phyloP scores from a whole-genome alignment of 805 yeast genomes.

The Yarrowia osloensis region DNA sequence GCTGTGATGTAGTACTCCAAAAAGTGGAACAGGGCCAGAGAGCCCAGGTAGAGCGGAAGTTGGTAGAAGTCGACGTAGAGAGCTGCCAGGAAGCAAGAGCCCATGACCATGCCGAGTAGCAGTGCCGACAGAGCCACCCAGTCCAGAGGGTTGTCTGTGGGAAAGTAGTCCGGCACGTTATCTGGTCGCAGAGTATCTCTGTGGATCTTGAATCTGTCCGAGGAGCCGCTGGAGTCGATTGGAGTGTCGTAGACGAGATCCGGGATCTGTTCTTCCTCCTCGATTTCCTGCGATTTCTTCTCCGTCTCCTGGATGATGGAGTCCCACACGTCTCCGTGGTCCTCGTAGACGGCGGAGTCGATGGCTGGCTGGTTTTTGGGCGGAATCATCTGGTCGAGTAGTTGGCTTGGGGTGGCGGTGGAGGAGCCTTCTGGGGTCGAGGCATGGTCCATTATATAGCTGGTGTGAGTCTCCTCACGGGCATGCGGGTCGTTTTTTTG shows the following conservation, averaged over 20 bases:
- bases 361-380: not conserved
- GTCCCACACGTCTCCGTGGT: not conserved
- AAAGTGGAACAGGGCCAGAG: slow-evolving; percentile 69
- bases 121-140: slow-evolving; percentile 40
- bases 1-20: slow-evolving; percentile 84
- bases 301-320: not conserved
- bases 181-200: not conserved
- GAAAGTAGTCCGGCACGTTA: not conserved
- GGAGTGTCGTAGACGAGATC: slow-evolving; percentile 7
- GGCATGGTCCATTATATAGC: slow-evolving; percentile 15
- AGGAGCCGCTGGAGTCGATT: not conserved
- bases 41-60: slow-evolving; percentile 53
- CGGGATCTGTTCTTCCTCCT: not conserved
- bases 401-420: not conserved
- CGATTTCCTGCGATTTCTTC: not conserved
- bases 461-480: not conserved
- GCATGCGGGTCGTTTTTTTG: not conserved
- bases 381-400: slow-evolving; percentile 12
- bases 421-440: not conserved
- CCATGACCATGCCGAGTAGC: slow-evolving; percentile 39
- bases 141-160: slow-evolving; percentile 35
- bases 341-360: not conserved
- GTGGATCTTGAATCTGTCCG: slow-evolving; percentile 2
- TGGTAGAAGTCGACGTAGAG: slow-evolving; percentile 35
- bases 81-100: slow-evolving; percentile 32